Conservation (phyloP, 2,329 filamentous ascomycete genomes). For the Arthroderma sp. region DNA sequence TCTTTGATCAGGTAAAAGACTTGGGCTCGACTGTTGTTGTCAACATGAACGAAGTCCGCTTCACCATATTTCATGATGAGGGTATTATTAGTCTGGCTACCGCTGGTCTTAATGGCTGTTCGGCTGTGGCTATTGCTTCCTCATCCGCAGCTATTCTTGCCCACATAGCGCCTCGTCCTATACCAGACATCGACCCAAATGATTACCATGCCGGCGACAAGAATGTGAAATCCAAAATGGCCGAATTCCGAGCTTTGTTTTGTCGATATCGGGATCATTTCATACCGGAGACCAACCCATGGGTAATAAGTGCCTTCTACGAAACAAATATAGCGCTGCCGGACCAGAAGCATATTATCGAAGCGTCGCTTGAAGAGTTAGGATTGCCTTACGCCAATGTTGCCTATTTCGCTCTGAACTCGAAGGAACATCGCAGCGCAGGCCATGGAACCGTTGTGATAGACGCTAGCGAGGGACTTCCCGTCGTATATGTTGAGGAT, state of each 20-base stretch:
- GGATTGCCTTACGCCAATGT: not conserved
- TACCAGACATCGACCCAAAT: not conserved
- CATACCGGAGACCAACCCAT: not conserved
- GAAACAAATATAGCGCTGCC: not conserved
- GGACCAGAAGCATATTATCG: not conserved
- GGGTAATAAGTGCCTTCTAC: not conserved
- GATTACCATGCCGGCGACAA: not conserved
- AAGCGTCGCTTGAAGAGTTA: not conserved
- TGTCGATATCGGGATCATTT: not conserved
- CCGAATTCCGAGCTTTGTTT: not conserved
- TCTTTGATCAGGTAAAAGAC: too few relatives aligned
- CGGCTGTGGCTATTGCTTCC: not conserved
- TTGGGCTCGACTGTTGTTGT: not conserved
- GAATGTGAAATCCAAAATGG: not conserved
- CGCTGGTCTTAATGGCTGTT: not conserved
- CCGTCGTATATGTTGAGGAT: not conserved
- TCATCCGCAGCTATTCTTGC: not conserved
- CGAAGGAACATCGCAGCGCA: not conserved
- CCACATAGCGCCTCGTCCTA: not conserved
- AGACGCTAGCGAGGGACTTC: not conserved
- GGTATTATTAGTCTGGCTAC: not conserved
- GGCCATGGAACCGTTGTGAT: not conserved
- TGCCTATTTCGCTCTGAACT: not conserved
- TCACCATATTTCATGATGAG: not conserved
- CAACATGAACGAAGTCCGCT: not conserved